These are phyloP conservation scores for Lachancea fermentati DNA, from an alignment of 805 yeast species.

Conservation along the genomic window DNA sequence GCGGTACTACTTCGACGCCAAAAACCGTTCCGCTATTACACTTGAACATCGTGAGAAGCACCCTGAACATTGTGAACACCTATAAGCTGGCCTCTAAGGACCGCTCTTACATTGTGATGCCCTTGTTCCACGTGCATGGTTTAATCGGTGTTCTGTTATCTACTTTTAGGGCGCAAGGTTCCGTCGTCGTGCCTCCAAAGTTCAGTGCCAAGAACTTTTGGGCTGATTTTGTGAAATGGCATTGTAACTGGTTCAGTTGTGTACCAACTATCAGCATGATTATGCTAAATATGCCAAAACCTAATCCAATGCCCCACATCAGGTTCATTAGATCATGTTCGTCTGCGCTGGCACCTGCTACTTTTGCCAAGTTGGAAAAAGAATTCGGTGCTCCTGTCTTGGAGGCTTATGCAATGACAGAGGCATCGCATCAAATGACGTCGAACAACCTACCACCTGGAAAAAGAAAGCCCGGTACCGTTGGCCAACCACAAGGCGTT, in stretches of 20 bases:
- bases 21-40: constrained; percentile 72
- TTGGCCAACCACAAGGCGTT: constrained; percentile 68
- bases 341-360: constrained; percentile 61
- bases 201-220: constrained; percentile 61
- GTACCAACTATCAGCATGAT: constrained; percentile 75
- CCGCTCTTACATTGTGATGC: constrained; percentile 64
- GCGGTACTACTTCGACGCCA: constrained; percentile 74
- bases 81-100: constrained; percentile 47
- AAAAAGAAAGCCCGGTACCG: constrained; percentile 62
- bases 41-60: constrained; percentile 53
- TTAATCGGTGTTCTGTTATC: constrained; percentile 60
- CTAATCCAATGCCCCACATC: constrained; percentile 46
- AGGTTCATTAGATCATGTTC: constrained; percentile 71
- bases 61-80: constrained; percentile 52
- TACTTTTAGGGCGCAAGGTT: constrained; percentile 54
- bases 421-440: constrained; percentile 76
- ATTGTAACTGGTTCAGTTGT: constrained; percentile 68
- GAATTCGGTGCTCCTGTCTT: constrained; percentile 61
- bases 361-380: constrained; percentile 51
- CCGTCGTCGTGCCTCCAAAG: constrained; percentile 53
- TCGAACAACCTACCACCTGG: constrained; percentile 66
- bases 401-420: constrained; percentile 80
- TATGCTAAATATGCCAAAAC: constrained; percentile 46
- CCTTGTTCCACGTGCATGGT: constrained; percentile 74
- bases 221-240: constrained; percentile 44